Evolutionary conservation across 805 yeast genomes (phyloP).

Genomic region (Ogataea pilisensis): DNA sequence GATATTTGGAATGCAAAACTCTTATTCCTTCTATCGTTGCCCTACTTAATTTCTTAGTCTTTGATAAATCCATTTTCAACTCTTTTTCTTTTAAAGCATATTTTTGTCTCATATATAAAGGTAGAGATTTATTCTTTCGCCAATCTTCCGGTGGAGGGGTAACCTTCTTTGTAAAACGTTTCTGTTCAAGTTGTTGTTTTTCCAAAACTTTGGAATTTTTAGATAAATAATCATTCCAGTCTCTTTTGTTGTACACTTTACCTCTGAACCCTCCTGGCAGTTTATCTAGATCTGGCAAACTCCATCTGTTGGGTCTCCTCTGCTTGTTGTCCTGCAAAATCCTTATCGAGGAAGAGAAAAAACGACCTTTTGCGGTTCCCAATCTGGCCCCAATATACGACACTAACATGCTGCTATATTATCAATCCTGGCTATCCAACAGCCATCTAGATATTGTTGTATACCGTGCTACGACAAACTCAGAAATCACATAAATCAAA

Average conservation of each 20-base stretch:
- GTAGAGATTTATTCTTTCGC: slow-evolving; percentile 39
- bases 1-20: slow-evolving; percentile 49
- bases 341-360: not conserved
- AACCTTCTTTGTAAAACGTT: slow-evolving; percentile 9
- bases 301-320: slow-evolving; percentile 30
- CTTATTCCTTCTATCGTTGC: slow-evolving; percentile 65
- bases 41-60: slow-evolving; percentile 61
- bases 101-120: slow-evolving; percentile 71
- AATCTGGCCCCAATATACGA: too few relatives aligned
- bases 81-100: slow-evolving; percentile 60
- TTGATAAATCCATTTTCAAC: slow-evolving; percentile 58
- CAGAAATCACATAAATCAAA: too few relatives aligned
- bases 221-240: slow-evolving; percentile 23
- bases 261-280: slow-evolving; percentile 33
- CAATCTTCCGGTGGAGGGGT: slow-evolving; percentile 42
- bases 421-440: too few relatives aligned
- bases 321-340: too few relatives aligned
- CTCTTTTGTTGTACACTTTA: slow-evolving; percentile 28
- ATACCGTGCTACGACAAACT: too few relatives aligned
- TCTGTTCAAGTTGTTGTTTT: slow-evolving; percentile 1
- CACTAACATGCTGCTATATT: too few relatives aligned
- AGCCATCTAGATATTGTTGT: too few relatives aligned
- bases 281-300: slow-evolving; percentile 31
- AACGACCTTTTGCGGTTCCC: too few relatives aligned
- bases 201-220: slow-evolving; percentile 18